phyloP scores from a whole-genome alignment of 352 stramenopile genomes.

The Phytophthora constricta region DNA sequence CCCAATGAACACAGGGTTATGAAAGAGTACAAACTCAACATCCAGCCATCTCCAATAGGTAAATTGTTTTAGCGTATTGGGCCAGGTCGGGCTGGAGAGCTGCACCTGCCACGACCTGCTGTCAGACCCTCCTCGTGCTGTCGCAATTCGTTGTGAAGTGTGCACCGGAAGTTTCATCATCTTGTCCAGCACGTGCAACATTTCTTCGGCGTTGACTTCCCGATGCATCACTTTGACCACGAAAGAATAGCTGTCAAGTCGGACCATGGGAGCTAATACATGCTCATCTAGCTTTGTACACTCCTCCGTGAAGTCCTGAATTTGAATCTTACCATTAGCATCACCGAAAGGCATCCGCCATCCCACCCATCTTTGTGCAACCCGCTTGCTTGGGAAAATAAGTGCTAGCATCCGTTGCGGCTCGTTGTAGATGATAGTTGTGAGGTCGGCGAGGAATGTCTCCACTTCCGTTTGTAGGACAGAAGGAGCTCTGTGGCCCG shows the following conservation, averaged over 20 bases:
- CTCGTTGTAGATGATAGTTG: background rate
- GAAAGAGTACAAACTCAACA: background rate
- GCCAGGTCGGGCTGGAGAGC: background rate
- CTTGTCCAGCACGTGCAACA: background rate
- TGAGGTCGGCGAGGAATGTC: background rate
- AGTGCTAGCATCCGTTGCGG: background rate
- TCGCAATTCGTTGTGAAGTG: background rate
- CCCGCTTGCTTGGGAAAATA: background rate
- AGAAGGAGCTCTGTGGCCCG: background rate
- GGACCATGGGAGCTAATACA: background rate
- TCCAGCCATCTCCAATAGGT: background rate
- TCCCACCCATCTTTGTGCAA: background rate
- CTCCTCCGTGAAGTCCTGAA: background rate
- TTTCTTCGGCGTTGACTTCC: background rate
- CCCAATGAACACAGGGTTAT: background rate
- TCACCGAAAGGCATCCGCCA: background rate
- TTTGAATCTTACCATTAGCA: too few relatives aligned
- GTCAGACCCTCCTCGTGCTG: background rate
- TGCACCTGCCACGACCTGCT: background rate
- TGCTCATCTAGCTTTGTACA: background rate
- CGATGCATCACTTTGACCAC: background rate
- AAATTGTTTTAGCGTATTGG: background rate
- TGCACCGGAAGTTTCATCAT: background rate
- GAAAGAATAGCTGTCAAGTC: background rate
- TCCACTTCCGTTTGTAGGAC: background rate